These are phyloP conservation scores for Triticum urartu DNA, from an alignment of 176 grass and related monocot species.

Conservation along the genomic window DNA sequence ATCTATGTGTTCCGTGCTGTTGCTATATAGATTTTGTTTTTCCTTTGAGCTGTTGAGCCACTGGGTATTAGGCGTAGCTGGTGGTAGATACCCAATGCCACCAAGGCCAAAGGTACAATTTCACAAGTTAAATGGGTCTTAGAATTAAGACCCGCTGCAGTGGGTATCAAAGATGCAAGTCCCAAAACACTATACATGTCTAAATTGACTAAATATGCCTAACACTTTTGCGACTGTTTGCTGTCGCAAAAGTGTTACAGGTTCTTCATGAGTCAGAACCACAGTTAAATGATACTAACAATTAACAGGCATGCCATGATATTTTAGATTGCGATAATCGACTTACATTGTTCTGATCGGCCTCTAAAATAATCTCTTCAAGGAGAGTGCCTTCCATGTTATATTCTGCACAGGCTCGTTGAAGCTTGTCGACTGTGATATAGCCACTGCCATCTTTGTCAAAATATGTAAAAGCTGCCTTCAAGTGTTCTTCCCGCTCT, in stretches of 20 bases:
- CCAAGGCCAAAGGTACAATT: neutral
- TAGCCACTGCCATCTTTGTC: slow-evolving; percentile 94
- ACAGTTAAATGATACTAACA: neutral
- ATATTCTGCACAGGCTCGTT: slow-evolving; percentile 74
- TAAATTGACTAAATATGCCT: neutral
- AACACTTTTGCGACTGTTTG: neutral
- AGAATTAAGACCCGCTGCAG: neutral
- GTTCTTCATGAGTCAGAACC: neutral
- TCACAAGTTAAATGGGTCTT: neutral
- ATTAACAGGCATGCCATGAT: neutral
- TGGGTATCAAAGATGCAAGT: neutral
- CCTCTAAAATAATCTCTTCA: slow-evolving; percentile 85
- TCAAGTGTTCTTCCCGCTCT: slow-evolving; percentile 87
- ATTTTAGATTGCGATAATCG: neutral
- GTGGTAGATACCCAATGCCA: neutral
- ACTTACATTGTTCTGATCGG: slow-evolving; percentile 95
- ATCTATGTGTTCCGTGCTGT: neutral
- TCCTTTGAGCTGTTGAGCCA: neutral
- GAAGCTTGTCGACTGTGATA: slow-evolving; percentile 87
- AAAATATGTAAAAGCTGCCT: slow-evolving; percentile 94
- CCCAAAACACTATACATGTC: neutral
- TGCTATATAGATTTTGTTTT: neutral
- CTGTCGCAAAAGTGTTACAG: neutral
- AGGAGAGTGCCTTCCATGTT: slow-evolving; percentile 67
- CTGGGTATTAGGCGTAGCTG: neutral